Conservation (phyloP, 352 stramenopile genomes). For the Pythium phragmiticola region DNA sequence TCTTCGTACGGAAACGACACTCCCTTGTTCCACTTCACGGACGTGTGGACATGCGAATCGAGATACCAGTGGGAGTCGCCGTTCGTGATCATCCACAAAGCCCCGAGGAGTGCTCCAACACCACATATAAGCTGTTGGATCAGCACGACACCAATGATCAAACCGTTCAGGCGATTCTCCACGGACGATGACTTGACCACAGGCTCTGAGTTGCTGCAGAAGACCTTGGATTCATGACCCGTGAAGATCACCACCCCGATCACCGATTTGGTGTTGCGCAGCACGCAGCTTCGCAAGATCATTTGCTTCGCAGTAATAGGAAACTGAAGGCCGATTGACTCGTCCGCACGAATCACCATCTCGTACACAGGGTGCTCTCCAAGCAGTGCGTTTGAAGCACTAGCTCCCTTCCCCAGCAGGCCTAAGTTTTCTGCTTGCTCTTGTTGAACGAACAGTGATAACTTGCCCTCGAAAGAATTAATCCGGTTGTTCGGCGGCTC, state of each 20-base stretch:
- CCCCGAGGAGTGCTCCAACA: conserved; percentile 59
- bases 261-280: conserved; percentile 85
- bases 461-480: conserved; percentile 78
- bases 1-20: conserved; percentile 51
- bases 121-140: conserved; percentile 77
- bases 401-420: conserved; percentile 14
- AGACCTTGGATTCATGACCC: conserved; percentile 82
- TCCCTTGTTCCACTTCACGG: conserved; percentile 28
- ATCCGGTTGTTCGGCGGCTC: conserved; percentile 85
- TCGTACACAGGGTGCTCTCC: conserved; percentile 25
- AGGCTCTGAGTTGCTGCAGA: conserved; percentile 77
- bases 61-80: conserved; percentile 73
- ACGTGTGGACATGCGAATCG: conserved; percentile 21
- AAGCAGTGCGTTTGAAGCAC: neutral
- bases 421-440: conserved; percentile 40
- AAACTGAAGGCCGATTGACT: conserved; percentile 38
- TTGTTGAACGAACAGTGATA: conserved; percentile 42
- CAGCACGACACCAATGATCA: conserved; percentile 74
- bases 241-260: conserved; percentile 90
- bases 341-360: conserved; percentile 35
- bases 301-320: conserved; percentile 87
- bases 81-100: conserved; percentile 67
- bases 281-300: conserved; percentile 84
- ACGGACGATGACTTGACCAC: conserved; percentile 81
- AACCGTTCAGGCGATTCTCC: conserved; percentile 61